A percentile compares a stretch with the other conserved stretches of the same genome.
Conservation (phyloP, 306 rosid genomes). For the Fragaria ananassa region DNA sequence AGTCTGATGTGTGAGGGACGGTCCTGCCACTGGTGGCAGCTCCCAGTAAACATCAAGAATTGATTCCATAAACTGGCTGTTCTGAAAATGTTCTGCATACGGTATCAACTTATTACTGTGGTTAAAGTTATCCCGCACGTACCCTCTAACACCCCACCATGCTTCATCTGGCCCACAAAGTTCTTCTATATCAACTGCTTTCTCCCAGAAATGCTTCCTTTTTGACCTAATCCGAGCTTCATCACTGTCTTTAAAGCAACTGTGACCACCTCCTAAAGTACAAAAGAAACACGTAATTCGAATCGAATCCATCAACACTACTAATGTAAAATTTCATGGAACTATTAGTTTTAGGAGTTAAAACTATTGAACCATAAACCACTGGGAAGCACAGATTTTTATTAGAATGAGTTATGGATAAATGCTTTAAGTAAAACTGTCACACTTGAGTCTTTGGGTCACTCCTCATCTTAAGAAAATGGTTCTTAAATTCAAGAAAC, state of each 20-base stretch:
- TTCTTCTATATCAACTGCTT: constrained; percentile 78
- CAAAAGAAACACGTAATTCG: constrained; percentile 4
- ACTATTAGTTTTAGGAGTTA: not conserved
- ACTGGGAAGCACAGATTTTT: not conserved
- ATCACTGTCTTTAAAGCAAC: constrained; percentile 92
- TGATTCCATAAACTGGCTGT: constrained; percentile 78
- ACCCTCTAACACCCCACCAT: constrained; percentile 99
- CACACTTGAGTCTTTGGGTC: not conserved
- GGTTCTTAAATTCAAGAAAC: not conserved
- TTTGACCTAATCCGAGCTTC: constrained; percentile 87
- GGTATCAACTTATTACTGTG: constrained; percentile 70
- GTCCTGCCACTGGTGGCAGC: constrained; percentile 96
- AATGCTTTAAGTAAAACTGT: not conserved
- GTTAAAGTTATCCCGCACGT: constrained; percentile 83
- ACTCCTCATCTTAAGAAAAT: not conserved
- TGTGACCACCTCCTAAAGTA: constrained; percentile 91
- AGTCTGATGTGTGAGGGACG: constrained; percentile 95
- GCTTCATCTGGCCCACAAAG: constrained; percentile 88
- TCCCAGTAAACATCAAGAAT: constrained; percentile 97
- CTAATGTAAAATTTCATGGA: not conserved
- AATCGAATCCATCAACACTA: not conserved
- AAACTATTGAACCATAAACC: not conserved
- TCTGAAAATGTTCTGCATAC: constrained; percentile 70
- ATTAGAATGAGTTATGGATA: not conserved
- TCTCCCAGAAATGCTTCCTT: constrained; percentile 85